Evolutionary conservation across 2,329 filamentous ascomycete species (phyloP), one percentile per base, ranked within the genome.

Genomic region (Penicillium sp.): DNA sequence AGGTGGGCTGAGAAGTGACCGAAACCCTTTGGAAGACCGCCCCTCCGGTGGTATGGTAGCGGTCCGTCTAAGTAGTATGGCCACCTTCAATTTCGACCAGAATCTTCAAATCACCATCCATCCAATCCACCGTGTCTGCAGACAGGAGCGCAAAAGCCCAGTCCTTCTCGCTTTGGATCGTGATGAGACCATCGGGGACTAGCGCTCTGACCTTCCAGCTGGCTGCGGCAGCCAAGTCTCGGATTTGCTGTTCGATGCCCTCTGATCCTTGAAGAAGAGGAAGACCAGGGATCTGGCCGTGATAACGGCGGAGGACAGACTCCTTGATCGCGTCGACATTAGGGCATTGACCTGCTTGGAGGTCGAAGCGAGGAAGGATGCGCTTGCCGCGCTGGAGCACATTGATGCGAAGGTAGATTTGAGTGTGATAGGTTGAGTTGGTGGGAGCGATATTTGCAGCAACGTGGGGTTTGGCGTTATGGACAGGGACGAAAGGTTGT

Each of bases 61-160:
- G 16, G 10, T 41, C 16, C 6, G 36, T 40, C 49, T 63, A 63
- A 41, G 60, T 56, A 24, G 51, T 36, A 56, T 57, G 59, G 19
- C 50, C 37, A 19, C 56, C 63, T 35, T 67, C 70, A 40, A 75
- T 50, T 43, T 79, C 77, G 31, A 80, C 66, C 33, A 81, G 62
- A 55, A 81, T 73, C 52, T 72, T 76, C 57, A 81, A 60, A 41
- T 79, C 73, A 4, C 73, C 73, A 59, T 80, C 78, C 77, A 81
- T 79, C 79, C 79, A 81, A 33, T 80, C 78, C 2, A 79, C 73
- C 11, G 74, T 75, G 18, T 74, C 73, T 11, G 75, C 75, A 4
- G 76, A 74, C 35, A 79, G 64, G n/a, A 80, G 68, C 4, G 78
- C 75, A 58, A 79, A 73, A 19, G 75, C 73, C 79, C 78, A 81